These are phyloP conservation scores for Musa troglodytarum DNA, from an alignment of 176 grass and related monocot genomes.

Conservation along the genomic window DNA sequence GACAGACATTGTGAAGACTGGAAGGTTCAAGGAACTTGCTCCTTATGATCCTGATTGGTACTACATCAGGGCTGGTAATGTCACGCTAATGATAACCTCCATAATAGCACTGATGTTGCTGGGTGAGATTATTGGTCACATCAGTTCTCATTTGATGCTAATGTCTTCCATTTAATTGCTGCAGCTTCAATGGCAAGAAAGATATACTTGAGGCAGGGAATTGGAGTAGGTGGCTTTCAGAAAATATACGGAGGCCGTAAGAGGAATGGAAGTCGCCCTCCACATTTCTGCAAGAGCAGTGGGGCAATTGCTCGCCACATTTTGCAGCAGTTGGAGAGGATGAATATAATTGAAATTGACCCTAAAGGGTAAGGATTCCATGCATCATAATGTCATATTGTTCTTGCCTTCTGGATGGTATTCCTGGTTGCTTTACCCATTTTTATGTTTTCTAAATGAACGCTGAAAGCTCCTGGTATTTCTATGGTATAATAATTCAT, in stretches of 20 bases:
- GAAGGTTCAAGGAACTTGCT: conserved; percentile 14
- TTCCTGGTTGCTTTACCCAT: neutral
- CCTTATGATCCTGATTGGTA: conserved; percentile 12
- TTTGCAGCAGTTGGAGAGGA: neutral
- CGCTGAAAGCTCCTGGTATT: too few relatives aligned
- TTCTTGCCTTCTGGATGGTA: neutral
- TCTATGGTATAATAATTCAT: too few relatives aligned
- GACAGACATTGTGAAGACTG: conserved; percentile 5
- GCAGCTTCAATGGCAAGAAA: conserved; percentile 11
- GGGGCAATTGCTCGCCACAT: conserved; percentile 8
- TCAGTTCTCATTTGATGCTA: neutral
- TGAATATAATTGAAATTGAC: conserved; percentile 1
- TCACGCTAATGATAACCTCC: neutral
- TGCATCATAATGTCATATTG: neutral
- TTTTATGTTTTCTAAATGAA: too few relatives aligned
- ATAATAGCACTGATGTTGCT: too few relatives aligned
- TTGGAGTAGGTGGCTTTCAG: conserved; percentile 9
- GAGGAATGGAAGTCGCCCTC: conserved; percentile 4
- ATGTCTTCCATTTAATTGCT: neutral
- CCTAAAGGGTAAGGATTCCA: neutral
- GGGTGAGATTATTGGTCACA: neutral
- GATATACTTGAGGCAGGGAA: conserved; percentile 11
- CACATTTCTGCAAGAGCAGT: conserved; percentile 12
- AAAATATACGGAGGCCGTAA: conserved; percentile 6
- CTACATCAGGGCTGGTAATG: conserved; percentile 5